These are phyloP conservation scores for Cyberlindnera japonica DNA, from an alignment of 805 yeast species.

Conservation along the genomic window DNA sequence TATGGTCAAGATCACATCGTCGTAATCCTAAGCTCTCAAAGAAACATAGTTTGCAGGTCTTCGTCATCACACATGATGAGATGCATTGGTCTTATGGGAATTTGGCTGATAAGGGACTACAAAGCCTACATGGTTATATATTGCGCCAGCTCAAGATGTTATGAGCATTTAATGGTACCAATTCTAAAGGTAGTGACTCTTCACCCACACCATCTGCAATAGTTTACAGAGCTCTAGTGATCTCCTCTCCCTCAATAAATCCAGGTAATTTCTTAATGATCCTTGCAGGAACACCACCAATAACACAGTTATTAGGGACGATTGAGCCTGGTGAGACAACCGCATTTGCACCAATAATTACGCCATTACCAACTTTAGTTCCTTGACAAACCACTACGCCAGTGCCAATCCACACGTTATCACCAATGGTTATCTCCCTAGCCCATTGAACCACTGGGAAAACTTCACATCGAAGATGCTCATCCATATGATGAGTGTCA, in stretches of 20 bases:
- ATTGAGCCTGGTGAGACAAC: constrained; percentile 49
- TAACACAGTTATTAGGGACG: constrained; percentile 52
- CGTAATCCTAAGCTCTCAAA: constrained; percentile 13
- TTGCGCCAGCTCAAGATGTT: background rate
- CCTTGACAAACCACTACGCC: constrained; percentile 57
- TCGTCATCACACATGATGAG: constrained; percentile 8
- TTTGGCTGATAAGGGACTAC: constrained; percentile 14
- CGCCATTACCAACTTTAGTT: constrained; percentile 58
- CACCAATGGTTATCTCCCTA: constrained; percentile 53
- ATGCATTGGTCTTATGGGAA: constrained; percentile 23
- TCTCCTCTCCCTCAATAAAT: constrained; percentile 10
- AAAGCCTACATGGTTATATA: constrained; percentile 23
- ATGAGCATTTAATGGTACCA: no score
- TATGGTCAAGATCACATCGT: constrained; percentile 27
- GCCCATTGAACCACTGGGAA: constrained; percentile 43
- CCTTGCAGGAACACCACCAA: constrained; percentile 62
- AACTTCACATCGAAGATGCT: constrained; percentile 34
- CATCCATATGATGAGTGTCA: constrained; percentile 62
- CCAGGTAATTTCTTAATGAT: constrained; percentile 34
- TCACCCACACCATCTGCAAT: no score
- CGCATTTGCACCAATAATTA: constrained; percentile 64
- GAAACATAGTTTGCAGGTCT: constrained; percentile 8
- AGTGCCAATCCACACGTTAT: constrained; percentile 68
- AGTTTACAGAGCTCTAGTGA: background rate
- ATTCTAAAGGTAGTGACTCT: no score